A percentile compares a stretch with the other conserved stretches of the same genome.
Conservation (phyloP, 2,329 filamentous ascomycete genomes). For the Coniochaeta sp. region DNA sequence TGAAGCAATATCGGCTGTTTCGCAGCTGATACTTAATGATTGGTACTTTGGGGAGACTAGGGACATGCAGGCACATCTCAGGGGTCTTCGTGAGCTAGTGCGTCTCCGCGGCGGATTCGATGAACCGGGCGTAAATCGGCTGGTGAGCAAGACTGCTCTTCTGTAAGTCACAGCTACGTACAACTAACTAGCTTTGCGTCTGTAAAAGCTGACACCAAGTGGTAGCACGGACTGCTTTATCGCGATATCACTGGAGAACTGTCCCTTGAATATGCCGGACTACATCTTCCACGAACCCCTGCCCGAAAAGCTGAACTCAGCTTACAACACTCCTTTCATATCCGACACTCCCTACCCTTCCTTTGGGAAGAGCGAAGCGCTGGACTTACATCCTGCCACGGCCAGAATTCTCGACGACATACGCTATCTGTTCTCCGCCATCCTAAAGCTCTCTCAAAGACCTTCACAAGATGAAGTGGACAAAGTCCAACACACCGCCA, state of each 20-base stretch:
- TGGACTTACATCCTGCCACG: slow-evolving; percentile 35
- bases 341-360: slow-evolving; percentile 33
- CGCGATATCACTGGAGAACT: slow-evolving; percentile 38
- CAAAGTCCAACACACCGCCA: slow-evolving; percentile 29
- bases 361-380: slow-evolving; percentile 26
- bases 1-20: slow-evolving; percentile 38
- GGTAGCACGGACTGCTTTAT: slow-evolving; percentile 39
- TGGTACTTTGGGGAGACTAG: slow-evolving; percentile 46
- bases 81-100: slow-evolving; percentile 42
- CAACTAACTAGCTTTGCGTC: background rate
- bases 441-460: slow-evolving; percentile 28
- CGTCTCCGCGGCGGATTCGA: slow-evolving; percentile 36
- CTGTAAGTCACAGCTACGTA: slow-evolving; percentile 31
- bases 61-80: slow-evolving; percentile 38
- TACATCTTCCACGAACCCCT: slow-evolving; percentile 36
- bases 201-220: background rate
- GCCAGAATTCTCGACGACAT: slow-evolving; percentile 45
- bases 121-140: slow-evolving; percentile 37
- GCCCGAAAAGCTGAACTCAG: slow-evolving; percentile 19
- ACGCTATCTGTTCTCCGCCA: slow-evolving; percentile 36
- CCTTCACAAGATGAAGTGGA: slow-evolving; percentile 28
- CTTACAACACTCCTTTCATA: slow-evolving; percentile 41
- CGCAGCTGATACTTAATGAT: slow-evolving; percentile 42
- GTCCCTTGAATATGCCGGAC: slow-evolving; percentile 32
- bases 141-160: slow-evolving; percentile 40